A percentile compares a stretch with the other conserved stretches of the same genome.
phyloP scores from a whole-genome alignment of 1,284 basidiomycete genomes.

The Sanguinoderma infundibulare region DNA sequence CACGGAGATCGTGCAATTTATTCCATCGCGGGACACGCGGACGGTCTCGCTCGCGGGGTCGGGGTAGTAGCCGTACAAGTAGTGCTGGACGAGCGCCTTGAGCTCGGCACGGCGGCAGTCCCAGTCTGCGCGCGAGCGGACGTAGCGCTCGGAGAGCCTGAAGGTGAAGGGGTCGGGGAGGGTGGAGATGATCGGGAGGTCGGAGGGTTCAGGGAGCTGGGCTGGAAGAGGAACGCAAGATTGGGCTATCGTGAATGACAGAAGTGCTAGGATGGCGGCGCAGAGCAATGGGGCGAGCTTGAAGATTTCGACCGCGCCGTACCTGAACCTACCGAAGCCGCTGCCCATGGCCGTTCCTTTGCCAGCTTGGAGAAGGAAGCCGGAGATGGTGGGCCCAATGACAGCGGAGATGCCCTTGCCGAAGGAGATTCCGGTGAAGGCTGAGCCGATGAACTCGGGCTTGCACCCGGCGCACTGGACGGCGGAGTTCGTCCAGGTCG shows the following conservation, averaged over 20 bases:
- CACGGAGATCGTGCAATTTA: constrained; percentile 12
- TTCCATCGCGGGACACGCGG: constrained; percentile 7
- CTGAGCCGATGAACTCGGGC: constrained; percentile 29
- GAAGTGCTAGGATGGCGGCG: background rate
- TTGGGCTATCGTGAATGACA: background rate
- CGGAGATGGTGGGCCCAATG: constrained; percentile 32
- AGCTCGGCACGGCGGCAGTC: constrained; percentile 22
- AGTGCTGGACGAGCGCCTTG: constrained; percentile 15
- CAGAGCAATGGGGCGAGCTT: background rate
- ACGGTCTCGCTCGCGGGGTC: constrained; percentile 16
- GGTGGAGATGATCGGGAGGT: constrained; percentile 19
- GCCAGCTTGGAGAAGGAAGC: constrained; percentile 28
- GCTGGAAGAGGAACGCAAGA: constrained; percentile 1
- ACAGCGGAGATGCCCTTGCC: constrained; percentile 32
- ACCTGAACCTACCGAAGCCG: constrained; percentile 30
- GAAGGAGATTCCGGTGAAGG: constrained; percentile 25
- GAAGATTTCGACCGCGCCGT: constrained; percentile 29
- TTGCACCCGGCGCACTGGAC: constrained; percentile 31
- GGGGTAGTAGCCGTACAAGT: constrained; percentile 21
- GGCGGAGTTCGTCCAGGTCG: constrained; percentile 30
- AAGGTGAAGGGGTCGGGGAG: constrained; percentile 22
- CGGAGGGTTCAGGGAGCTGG: constrained; percentile 14
- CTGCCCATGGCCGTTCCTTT: constrained; percentile 13
- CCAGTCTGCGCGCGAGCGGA: constrained; percentile 15
- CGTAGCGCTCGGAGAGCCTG: constrained; percentile 16